Percentiles rank a stretch among this genome's conserved stretches.
phyloP scores from a whole-genome alignment of 2,329 filamentous ascomycete genomes.

The Phialemoniopsis sp. region DNA sequence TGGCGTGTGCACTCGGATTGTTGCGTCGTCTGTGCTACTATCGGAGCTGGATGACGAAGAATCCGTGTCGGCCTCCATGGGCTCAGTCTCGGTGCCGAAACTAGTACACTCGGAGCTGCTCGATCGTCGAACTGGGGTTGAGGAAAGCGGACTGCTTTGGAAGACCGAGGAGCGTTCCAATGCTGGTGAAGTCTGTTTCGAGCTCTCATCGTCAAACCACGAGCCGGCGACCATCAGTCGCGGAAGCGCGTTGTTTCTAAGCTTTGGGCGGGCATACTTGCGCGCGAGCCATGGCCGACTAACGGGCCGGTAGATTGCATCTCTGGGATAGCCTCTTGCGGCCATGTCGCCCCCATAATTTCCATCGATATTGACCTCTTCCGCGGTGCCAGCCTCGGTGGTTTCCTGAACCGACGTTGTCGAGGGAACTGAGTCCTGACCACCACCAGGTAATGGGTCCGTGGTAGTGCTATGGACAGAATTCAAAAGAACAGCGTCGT shows the following conservation, averaged over 20 bases:
- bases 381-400: conserved; percentile 7
- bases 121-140: too few relatives aligned
- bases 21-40: conserved; percentile 7
- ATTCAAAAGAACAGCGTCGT: background rate
- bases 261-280: background rate
- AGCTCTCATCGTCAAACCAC: too few relatives aligned
- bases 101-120: too few relatives aligned
- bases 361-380: conserved; percentile 13
- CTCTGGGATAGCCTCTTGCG: conserved; percentile 36
- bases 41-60: conserved; percentile 2
- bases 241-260: conserved; percentile 5
- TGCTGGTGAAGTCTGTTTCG: too few relatives aligned
- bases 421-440: background rate
- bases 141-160: too few relatives aligned
- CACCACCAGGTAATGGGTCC: too few relatives aligned
- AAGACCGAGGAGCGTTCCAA: too few relatives aligned
- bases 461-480: too few relatives aligned
- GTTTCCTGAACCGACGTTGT: conserved; percentile 16
- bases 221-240: too few relatives aligned
- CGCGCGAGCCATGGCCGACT: conserved; percentile 2
- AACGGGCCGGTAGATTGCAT: background rate
- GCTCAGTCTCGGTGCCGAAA: background rate
- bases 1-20: background rate
- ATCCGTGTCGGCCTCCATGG: conserved; percentile 6
- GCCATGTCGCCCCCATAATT: conserved; percentile 35